Evolutionary conservation across 1,284 basidiomycete genomes (phyloP).

Genomic region (Ceratobasidium sp.): DNA sequence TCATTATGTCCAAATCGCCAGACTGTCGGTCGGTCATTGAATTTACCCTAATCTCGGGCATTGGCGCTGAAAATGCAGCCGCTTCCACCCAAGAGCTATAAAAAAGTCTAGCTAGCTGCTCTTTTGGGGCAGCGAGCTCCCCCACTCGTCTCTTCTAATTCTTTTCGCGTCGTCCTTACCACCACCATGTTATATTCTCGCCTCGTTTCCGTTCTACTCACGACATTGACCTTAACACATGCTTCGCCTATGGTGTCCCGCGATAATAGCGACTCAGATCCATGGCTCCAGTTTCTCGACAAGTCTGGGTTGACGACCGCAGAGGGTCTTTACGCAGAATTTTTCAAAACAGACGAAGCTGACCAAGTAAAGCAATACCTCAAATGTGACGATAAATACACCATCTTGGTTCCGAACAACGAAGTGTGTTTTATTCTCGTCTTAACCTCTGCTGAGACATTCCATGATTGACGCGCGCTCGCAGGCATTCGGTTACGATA

Average conservation of each 20-base stretch:
- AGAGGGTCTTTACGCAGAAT: background rate
- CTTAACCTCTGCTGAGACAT: background rate
- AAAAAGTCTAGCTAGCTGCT: background rate
- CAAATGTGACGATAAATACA: too few species aligned
- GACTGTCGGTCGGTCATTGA: background rate
- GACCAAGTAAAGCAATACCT: too few species aligned
- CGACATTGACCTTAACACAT: background rate
- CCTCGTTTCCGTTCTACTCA: background rate
- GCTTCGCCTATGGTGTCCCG: slow-evolving; percentile 6
- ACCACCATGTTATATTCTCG: background rate
- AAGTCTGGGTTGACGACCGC: too few species aligned
- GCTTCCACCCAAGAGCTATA: background rate
- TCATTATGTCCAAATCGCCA: too few species aligned
- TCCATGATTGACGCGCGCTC: background rate
- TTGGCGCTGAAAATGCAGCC: background rate
- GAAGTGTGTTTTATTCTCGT: background rate
- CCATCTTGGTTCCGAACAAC: background rate
- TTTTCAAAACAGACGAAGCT: background rate
- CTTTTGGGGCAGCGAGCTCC: background rate
- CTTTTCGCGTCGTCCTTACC: background rate
- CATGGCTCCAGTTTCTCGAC: background rate
- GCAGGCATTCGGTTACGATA: background rate
- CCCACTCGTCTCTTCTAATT: background rate
- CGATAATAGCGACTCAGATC: background rate
- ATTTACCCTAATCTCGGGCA: background rate